Conservation (phyloP, 2,329 filamentous ascomycete genomes). For the Aspergillus sp. region DNA sequence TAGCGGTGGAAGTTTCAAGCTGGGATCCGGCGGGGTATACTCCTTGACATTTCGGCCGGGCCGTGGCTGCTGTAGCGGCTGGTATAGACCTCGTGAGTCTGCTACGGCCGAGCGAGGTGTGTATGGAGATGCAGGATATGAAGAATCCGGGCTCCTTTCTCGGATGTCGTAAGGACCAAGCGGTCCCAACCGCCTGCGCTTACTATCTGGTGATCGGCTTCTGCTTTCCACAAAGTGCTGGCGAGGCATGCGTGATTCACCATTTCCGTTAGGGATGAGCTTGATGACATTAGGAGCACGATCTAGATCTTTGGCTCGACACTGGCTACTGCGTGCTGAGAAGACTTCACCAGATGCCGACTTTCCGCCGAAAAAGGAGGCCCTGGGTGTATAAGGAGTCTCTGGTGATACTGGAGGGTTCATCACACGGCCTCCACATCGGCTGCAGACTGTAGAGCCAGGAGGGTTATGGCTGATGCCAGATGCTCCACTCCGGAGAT, state of each 20-base stretch:
- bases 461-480: constrained; percentile 40
- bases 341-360: constrained; percentile 32
- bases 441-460: constrained; percentile 41
- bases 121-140: constrained; percentile 48
- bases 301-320: constrained; percentile 26
- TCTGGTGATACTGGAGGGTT: constrained; percentile 47
- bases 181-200: constrained; percentile 63
- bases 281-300: constrained; percentile 29
- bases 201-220: constrained; percentile 57
- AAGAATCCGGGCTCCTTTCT: constrained; percentile 40
- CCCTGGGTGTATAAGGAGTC: constrained; percentile 42
- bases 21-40: constrained; percentile 48
- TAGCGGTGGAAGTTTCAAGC: constrained; percentile 56
- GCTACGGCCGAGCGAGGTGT: constrained; percentile 44
- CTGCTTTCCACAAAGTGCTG: constrained; percentile 33
- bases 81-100: constrained; percentile 36
- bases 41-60: constrained; percentile 33
- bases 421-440: constrained; percentile 52
- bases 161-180: constrained; percentile 40
- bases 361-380: constrained; percentile 34
- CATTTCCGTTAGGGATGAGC: constrained; percentile 20
- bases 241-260: constrained; percentile 26
- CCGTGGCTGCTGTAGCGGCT: constrained; percentile 60
- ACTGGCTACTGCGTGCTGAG: constrained; percentile 26
- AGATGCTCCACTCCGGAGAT: constrained; percentile 37